Conservation (phyloP, 164 flowering plant genomes). For the Hamamelis virginiana region DNA sequence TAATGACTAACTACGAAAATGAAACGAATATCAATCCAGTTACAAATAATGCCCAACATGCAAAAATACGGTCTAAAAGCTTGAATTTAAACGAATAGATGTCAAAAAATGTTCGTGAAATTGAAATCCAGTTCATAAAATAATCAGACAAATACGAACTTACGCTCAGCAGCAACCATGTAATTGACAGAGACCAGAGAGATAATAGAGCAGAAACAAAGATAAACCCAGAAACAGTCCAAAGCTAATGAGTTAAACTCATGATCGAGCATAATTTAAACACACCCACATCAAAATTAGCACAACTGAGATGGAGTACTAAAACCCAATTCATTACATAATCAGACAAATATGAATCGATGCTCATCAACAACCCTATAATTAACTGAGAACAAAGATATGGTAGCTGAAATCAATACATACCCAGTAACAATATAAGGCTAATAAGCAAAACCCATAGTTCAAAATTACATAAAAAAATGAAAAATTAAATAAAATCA, state of each 20-base stretch:
- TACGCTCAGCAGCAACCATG: not conserved
- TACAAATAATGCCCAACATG: not conserved
- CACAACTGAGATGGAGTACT: not conserved
- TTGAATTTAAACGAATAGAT: not conserved
- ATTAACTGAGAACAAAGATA: not conserved
- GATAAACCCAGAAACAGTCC: not conserved
- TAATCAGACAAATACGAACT: not conserved
- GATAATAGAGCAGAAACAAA: not conserved
- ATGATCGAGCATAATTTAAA: not conserved
- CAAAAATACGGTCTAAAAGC: not conserved
- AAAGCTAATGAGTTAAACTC: not conserved
- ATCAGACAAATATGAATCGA: constrained; percentile 3
- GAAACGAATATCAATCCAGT: no score
- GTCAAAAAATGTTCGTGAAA: not conserved
- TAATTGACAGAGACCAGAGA: not conserved
- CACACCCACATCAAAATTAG: not conserved
- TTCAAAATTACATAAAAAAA: not conserved
- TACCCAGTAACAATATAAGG: not conserved
- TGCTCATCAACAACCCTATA: constrained; percentile 1
- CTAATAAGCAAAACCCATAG: not conserved
- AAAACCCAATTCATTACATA: not conserved
- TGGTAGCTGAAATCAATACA: not conserved
- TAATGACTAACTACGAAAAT: no score
- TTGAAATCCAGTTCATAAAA: not conserved
- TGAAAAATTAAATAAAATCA: not conserved